These are phyloP conservation scores for Metarhizium humberi DNA, from an alignment of 2,329 filamentous ascomycete species.

Conservation along the genomic window DNA sequence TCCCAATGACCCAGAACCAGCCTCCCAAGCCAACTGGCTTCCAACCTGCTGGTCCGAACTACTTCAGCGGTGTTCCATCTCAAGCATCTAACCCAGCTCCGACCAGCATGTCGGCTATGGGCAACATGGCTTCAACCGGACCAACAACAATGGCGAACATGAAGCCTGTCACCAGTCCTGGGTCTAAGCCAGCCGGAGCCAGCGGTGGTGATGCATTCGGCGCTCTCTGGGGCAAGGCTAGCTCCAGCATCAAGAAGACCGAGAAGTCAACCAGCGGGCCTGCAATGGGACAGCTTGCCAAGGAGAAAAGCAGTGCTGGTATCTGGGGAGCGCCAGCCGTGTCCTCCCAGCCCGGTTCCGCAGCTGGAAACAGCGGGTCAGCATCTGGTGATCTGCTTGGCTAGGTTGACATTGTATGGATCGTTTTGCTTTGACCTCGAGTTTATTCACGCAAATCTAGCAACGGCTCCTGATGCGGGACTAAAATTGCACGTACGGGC, in stretches of 20 bases:
- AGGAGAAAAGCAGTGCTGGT: constrained; percentile 90
- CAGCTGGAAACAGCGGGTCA: constrained; percentile 23
- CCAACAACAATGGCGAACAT: constrained; percentile 32
- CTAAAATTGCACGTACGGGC: neutral
- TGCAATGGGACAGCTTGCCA: constrained; percentile 89
- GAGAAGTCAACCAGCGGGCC: constrained; percentile 53
- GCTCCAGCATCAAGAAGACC: constrained; percentile 65
- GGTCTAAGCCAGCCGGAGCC: constrained; percentile 44
- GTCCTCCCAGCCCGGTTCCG: constrained; percentile 19
- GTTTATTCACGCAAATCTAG: neutral
- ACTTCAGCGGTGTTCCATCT: constrained; percentile 75
- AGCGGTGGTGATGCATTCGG: constrained; percentile 80
- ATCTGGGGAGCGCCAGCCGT: constrained; percentile 75
- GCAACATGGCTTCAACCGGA: constrained; percentile 26
- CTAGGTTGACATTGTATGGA: constrained; percentile 13
- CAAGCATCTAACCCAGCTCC: constrained; percentile 20
- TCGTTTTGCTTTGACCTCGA: neutral
- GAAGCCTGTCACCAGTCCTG: constrained; percentile 37
- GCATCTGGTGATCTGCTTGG: constrained; percentile 41
- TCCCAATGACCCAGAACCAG: constrained; percentile 28
- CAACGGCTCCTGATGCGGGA: neutral
- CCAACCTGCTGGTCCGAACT: constrained; percentile 79
- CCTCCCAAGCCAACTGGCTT: constrained; percentile 52
- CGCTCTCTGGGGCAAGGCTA: constrained; percentile 71
- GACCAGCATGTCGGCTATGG: constrained; percentile 16